Percentiles rank a stretch among this genome's conserved stretches.
These are phyloP conservation scores for Debaryomyces robertsiae DNA, from an alignment of 1,139 yeast species.

Conservation along the genomic window DNA sequence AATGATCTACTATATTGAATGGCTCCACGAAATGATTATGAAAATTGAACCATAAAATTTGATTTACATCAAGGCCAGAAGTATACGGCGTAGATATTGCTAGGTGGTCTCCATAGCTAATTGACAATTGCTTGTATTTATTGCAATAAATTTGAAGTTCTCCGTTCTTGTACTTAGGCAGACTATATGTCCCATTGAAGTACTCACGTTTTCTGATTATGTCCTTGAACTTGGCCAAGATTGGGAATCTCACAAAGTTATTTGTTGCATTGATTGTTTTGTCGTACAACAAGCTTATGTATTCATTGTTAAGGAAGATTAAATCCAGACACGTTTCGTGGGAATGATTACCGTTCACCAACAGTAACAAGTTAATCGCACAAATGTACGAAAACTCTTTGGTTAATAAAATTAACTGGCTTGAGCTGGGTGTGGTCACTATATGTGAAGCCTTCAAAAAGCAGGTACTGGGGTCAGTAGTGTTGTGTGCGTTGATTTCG, in stretches of 20 bases:
- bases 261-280: slow-evolving; percentile 16
- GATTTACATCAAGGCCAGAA: slow-evolving; percentile 30
- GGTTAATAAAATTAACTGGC: slow-evolving; percentile 26
- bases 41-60: slow-evolving; percentile 46
- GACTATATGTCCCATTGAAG: slow-evolving; percentile 21
- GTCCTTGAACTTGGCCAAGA: slow-evolving; percentile 34
- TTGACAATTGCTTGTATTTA: slow-evolving; percentile 30
- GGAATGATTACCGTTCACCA: slow-evolving; percentile 14
- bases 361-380: slow-evolving; percentile 26
- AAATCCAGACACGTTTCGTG: slow-evolving; percentile 9
- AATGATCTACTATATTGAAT: slow-evolving; percentile 38
- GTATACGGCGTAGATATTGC: slow-evolving; percentile 43
- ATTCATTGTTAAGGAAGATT: slow-evolving; percentile 30
- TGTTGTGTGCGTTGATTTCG: slow-evolving; percentile 26
- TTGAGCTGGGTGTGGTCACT: slow-evolving; percentile 31
- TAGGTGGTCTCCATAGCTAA: slow-evolving; percentile 33
- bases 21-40: slow-evolving; percentile 36
- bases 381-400: slow-evolving; percentile 22
- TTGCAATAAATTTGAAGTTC: slow-evolving; percentile 28
- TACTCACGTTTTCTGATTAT: slow-evolving; percentile 26
- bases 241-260: slow-evolving; percentile 30
- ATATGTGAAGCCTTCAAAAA: slow-evolving; percentile 29
- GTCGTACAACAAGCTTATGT: slow-evolving; percentile 29
- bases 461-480: slow-evolving; percentile 14
- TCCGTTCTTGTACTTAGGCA: slow-evolving; percentile 21